phyloP scores from a whole-genome alignment of 2,329 filamentous ascomycete genomes.

The Ambrosiella xylebori region DNA sequence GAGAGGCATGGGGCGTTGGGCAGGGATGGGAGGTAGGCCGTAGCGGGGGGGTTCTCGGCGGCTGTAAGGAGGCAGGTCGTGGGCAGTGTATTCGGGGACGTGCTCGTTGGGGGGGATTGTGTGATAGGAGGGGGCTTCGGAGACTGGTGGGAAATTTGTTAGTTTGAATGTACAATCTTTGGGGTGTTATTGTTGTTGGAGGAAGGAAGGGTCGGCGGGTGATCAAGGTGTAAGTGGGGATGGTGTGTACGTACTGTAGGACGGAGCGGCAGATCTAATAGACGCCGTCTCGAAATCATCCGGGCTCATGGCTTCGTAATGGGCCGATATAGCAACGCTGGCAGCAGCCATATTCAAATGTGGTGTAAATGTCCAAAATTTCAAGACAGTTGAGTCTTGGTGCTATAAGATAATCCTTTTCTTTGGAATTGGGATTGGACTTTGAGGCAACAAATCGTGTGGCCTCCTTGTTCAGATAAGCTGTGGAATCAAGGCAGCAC shows the following conservation, averaged over 20 bases:
- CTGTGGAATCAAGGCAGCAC: no score
- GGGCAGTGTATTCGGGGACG: constrained; percentile 35
- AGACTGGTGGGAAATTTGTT: constrained; percentile 25
- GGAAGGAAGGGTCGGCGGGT: not conserved
- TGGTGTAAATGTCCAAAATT: not conserved
- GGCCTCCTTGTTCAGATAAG: no score
- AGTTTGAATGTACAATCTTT: not conserved
- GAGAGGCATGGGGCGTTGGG: constrained; percentile 20
- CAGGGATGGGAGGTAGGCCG: constrained; percentile 35
- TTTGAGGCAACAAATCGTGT: no score
- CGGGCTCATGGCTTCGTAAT: constrained; percentile 19
- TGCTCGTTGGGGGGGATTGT: constrained; percentile 32
- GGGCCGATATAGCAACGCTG: constrained; percentile 8
- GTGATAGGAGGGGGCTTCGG: constrained; percentile 48
- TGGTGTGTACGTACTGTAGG: constrained; percentile 35
- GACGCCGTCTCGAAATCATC: constrained; percentile 52
- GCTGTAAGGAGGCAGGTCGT: constrained; percentile 13
- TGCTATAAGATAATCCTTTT: not conserved
- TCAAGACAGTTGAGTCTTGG: not conserved
- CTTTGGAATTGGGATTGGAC: no score
- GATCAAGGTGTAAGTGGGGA: no score
- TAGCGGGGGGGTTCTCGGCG: constrained; percentile 13
- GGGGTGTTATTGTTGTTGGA: not conserved
- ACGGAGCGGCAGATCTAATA: constrained; percentile 46
- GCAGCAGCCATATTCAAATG: constrained; percentile 2